Conservation (phyloP, 2,329 filamentous ascomycete species). For the Rutstroemia sp. region DNA sequence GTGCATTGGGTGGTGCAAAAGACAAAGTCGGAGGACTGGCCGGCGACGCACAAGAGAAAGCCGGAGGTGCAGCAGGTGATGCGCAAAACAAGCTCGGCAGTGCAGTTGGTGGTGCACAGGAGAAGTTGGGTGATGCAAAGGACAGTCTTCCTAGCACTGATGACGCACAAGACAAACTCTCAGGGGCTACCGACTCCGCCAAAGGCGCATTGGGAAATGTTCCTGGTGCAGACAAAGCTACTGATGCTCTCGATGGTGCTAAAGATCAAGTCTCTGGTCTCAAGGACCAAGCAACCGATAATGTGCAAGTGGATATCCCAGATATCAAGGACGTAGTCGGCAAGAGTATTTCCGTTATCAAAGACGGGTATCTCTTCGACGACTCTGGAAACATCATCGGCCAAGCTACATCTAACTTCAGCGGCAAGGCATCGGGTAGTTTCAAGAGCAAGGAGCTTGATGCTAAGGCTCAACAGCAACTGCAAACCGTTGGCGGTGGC, state of each 20-base stretch:
- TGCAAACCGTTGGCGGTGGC: not conserved
- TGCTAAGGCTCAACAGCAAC: slow-evolving; percentile 1
- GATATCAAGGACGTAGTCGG: slow-evolving; percentile 42
- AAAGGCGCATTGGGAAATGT: not conserved
- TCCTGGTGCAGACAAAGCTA: not conserved
- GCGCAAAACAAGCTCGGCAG: not conserved
- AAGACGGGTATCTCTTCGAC: slow-evolving; percentile 57
- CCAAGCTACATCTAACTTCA: slow-evolving; percentile 33
- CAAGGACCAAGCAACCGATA: not conserved
- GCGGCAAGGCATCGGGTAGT: slow-evolving; percentile 1
- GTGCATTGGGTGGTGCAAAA: not conserved
- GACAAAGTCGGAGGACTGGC: not conserved
- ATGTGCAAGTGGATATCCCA: not conserved
- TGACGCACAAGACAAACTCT: not conserved
- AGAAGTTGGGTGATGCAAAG: not conserved
- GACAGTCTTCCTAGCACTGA: not conserved
- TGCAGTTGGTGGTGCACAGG: not conserved
- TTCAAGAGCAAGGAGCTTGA: slow-evolving; percentile 9
- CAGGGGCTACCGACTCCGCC: not conserved
- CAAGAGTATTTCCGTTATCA: slow-evolving; percentile 55
- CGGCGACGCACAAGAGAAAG: not conserved
- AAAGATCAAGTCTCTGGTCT: not conserved
- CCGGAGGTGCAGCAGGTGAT: not conserved
- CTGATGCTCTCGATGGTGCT: not conserved
- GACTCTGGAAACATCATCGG: slow-evolving; percentile 49